Percentiles rank a stretch among this genome's conserved stretches.
phyloP scores from a whole-genome alignment of 1,284 basidiomycete species.

The Ustilago xerochloae region DNA sequence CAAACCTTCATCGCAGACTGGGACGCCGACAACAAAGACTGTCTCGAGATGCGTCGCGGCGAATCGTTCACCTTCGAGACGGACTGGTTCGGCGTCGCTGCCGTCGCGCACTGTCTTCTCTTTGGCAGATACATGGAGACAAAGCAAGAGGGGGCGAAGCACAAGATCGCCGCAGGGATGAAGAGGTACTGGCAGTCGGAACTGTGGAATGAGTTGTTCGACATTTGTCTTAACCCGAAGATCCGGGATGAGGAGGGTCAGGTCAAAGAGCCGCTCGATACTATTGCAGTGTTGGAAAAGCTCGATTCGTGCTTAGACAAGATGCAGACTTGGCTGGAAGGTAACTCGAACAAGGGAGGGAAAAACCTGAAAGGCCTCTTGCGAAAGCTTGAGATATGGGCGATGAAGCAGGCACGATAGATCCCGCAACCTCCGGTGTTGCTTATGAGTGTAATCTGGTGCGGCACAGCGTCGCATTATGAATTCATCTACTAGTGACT shows the following conservation, averaged over 20 bases:
- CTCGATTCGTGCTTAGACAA: constrained; percentile 76
- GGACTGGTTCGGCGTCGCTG: constrained; percentile 93
- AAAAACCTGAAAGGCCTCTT: constrained; percentile 69
- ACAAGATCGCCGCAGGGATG: constrained; percentile 74
- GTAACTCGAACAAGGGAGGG: constrained; percentile 78
- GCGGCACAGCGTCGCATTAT: too few relatives aligned
- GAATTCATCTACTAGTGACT: too few relatives aligned
- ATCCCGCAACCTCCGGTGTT: too few relatives aligned
- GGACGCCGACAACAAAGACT: constrained; percentile 81
- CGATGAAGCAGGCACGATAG: constrained; percentile 49
- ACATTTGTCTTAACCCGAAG: constrained; percentile 81
- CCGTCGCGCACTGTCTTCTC: constrained; percentile 92
- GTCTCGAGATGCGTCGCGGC: constrained; percentile 85
- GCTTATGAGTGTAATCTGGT: too few relatives aligned
- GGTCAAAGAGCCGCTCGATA: constrained; percentile 72
- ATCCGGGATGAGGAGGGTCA: not conserved
- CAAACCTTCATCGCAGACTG: constrained; percentile 90
- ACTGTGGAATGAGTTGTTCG: constrained; percentile 86
- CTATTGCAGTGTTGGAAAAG: constrained; percentile 72
- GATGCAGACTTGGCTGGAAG: constrained; percentile 86
- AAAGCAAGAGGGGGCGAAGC: constrained; percentile 17
- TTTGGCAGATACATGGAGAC: constrained; percentile 85
- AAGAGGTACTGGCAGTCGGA: constrained; percentile 96
- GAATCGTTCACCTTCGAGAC: constrained; percentile 91
- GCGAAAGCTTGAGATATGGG: constrained; percentile 66